Evolutionary conservation across 2,329 filamentous ascomycete species (phyloP).

Genomic region (Fusarium abutilonis): DNA sequence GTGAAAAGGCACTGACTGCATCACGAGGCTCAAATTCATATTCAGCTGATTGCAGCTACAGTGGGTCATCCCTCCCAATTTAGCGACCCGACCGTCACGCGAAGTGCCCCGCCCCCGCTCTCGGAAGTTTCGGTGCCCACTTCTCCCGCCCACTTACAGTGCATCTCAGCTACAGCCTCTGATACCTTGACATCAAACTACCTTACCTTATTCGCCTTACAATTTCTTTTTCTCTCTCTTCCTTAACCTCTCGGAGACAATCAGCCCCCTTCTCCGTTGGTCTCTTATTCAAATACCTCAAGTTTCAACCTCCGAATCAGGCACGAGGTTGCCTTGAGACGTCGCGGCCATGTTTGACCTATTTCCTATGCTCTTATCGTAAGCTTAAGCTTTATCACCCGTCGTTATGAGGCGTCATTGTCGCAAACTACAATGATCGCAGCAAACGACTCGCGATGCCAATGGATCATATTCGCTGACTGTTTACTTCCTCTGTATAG

Average conservation of each 20-base stretch:
- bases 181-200: conserved; percentile 9
- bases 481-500: conserved; percentile 55
- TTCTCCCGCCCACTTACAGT: conserved; percentile 14
- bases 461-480: conserved; percentile 26
- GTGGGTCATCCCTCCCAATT: conserved; percentile 18
- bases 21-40: conserved; percentile 19
- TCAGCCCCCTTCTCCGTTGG: neutral
- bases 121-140: conserved; percentile 34
- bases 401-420: conserved; percentile 38
- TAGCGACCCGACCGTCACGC: conserved; percentile 24
- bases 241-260: conserved; percentile 10
- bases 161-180: conserved; percentile 13
- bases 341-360: conserved; percentile 75
- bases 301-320: neutral
- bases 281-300: neutral
- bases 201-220: conserved; percentile 1
- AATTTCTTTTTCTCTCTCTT: neutral
- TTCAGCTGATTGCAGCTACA: conserved; percentile 28
- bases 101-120: conserved; percentile 36
- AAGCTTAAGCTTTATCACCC: conserved; percentile 53
- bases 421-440: neutral
- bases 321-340: conserved; percentile 15
- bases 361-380: conserved; percentile 81
- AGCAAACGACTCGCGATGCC: conserved; percentile 1
- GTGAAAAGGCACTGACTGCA: conserved; percentile 8